Base-by-base conservation (phyloP, 2,329 filamentous ascomycete genomes). In the Talaromyces funiculosus region DNA sequence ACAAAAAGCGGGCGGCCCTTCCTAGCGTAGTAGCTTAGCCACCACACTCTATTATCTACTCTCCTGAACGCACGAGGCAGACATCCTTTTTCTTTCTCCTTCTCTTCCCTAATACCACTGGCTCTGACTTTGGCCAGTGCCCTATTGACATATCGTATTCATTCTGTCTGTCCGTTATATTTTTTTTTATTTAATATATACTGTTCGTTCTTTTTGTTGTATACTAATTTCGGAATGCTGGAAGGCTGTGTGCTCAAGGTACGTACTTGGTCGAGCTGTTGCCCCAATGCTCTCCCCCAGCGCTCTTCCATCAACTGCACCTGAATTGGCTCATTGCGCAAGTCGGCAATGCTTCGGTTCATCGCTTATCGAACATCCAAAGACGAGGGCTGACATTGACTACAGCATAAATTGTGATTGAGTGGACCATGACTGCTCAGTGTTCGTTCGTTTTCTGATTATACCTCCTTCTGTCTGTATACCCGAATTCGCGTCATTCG, bases 11-110 rank as follows among this genome's bases (percentile, higher is more conserved):
- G 54, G 54, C 35, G 54, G 53, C 22, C 33, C 29, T 54, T 37
- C 53, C 35, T 22, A 26, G 51, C 16, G 24, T 24, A 18, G 33
- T 31, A 26, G 53, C 53, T 29, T 56, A 56, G 38, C 37, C 53
- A 43, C 53, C 37, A 57, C 24, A 29, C 26, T 37, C 40, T 37
- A 47, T 40, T 37, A 47, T 40, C 37, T n/a, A 29, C 9, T 49
- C 55, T 57, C 55, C 55, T 57, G 55, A 57, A 57, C 42, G 31
- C 40, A 57, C 54, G 54, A 57, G 40, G 29, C 24, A 2, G 10
- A 7, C 31, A 16, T 29, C 29, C 53, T 43, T 31, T 43, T 42
- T 29, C 22, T 29, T 37, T 57, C n/a, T n/a, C n/a, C n/a, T 45
- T 45, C 35, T 35, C 14, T 43, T 20, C 37, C 37, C 3, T 22